Percentiles rank a stretch among this genome's conserved stretches.
Evolutionary conservation across 129 eudicot genomes (phyloP).

Genomic region (Escallonia rubra): DNA sequence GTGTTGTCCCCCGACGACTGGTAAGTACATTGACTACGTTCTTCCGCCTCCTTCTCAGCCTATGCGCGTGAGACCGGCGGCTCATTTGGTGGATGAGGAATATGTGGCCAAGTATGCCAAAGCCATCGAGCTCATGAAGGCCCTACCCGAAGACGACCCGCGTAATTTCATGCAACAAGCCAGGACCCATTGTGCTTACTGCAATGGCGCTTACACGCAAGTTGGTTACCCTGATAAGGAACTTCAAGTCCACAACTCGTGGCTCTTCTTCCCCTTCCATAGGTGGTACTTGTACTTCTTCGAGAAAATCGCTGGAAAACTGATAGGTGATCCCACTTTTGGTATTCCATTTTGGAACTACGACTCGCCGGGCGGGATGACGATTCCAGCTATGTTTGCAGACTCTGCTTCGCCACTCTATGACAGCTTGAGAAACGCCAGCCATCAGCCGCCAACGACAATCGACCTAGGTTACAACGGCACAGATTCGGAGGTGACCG

Average conservation of each 20-base stretch:
- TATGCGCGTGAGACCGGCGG: conserved; percentile 2
- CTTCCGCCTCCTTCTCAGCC: not conserved
- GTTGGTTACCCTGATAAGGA: conserved; percentile 11
- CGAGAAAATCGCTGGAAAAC: conserved; percentile 28
- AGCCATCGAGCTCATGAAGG: conserved; percentile 16
- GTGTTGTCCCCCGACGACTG: not conserved
- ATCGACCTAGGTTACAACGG: conserved; percentile 3
- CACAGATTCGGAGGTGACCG: not conserved
- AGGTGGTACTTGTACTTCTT: conserved; percentile 33
- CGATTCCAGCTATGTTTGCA: conserved; percentile 8
- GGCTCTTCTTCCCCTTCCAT: conserved; percentile 42
- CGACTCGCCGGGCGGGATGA: conserved; percentile 23
- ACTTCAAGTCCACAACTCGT: conserved; percentile 19
- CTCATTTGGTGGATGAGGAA: not conserved
- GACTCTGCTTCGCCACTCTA: conserved; percentile 6
- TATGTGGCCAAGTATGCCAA: conserved; percentile 6
- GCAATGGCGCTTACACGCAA: conserved; percentile 21
- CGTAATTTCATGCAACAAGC: conserved; percentile 34
- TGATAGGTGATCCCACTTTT: conserved; percentile 28
- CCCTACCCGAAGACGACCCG: conserved; percentile 3
- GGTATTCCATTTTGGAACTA: conserved; percentile 26
- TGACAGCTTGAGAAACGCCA: conserved; percentile 4
- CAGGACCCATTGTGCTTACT: conserved; percentile 34
- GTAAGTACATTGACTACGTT: not conserved
- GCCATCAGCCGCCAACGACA: conserved; percentile 1